Conservation (phyloP, 306 rosid genomes). For the Dryas octopetala region DNA sequence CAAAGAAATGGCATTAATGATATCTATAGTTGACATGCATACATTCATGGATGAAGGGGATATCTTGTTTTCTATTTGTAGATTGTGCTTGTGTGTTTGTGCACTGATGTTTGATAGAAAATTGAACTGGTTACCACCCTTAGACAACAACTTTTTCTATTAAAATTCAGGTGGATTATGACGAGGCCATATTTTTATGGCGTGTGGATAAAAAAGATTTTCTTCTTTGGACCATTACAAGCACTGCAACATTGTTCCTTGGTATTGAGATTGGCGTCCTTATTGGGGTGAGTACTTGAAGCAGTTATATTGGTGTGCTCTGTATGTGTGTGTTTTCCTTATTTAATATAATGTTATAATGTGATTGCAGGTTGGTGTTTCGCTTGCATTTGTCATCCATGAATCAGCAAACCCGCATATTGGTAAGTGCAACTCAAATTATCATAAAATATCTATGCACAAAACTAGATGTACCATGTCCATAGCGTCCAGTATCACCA, state of each 20-base stretch:
- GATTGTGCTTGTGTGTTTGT: neutral
- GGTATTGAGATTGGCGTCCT: conserved; percentile 98
- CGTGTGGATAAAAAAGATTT: conserved; percentile 88
- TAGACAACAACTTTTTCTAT: conserved; percentile 18
- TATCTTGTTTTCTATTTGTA: neutral
- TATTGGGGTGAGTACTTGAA: conserved; percentile 73
- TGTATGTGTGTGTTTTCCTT: neutral
- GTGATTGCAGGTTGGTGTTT: conserved; percentile 73
- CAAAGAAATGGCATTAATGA: neutral
- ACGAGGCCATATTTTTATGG: conserved; percentile 92
- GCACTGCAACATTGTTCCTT: conserved; percentile 73
- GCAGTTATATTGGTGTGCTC: conserved; percentile 19
- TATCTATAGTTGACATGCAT: neutral
- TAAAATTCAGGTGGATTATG: conserved; percentile 79
- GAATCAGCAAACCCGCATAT: conserved; percentile 98
- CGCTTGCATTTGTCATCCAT: conserved; percentile 94
- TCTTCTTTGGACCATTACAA: conserved; percentile 91
- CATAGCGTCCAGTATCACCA: neutral
- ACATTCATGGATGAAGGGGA: neutral
- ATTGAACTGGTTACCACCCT: neutral
- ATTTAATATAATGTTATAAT: neutral
- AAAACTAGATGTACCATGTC: neutral
- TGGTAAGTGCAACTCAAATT: conserved; percentile 54
- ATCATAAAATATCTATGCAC: neutral
- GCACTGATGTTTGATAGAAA: neutral